A percentile compares a stretch with the other conserved stretches of the same genome.
phyloP scores from a whole-genome alignment of 495 filamentous ascomycete species.

The Chaetomium tenue region DNA sequence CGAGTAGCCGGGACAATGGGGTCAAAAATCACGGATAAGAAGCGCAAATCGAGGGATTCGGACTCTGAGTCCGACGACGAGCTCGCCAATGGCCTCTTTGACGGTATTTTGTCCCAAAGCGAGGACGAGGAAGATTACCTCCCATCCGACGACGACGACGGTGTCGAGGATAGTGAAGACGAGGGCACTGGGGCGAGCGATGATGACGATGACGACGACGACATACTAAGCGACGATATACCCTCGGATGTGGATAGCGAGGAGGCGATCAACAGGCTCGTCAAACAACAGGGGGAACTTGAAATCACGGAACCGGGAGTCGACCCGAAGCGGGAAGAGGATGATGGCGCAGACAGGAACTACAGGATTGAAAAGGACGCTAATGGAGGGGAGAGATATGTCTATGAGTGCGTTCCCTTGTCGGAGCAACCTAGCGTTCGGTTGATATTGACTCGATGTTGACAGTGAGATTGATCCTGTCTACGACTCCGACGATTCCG shows the following conservation, averaged over 20 bases:
- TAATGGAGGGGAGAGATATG: slow-evolving; percentile 53
- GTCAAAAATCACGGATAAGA: slow-evolving; percentile 39
- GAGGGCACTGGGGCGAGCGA: slow-evolving; percentile 23
- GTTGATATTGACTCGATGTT: slow-evolving; percentile 44
- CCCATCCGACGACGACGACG: slow-evolving; percentile 20
- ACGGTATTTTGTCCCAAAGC: slow-evolving; percentile 38
- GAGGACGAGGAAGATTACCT: slow-evolving; percentile 34
- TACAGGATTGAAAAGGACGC: slow-evolving; percentile 58
- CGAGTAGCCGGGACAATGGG: slow-evolving; percentile 37
- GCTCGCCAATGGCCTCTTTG: slow-evolving; percentile 33
- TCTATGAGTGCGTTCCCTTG: slow-evolving; percentile 50
- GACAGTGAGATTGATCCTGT: slow-evolving; percentile 83
- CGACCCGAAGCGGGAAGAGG: slow-evolving; percentile 33
- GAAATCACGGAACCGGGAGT: slow-evolving; percentile 38
- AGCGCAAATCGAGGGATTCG: slow-evolving; percentile 45
- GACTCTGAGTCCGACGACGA: slow-evolving; percentile 39
- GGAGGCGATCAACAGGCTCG: slow-evolving; percentile 37
- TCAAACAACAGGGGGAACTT: slow-evolving; percentile 26
- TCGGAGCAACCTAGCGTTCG: not conserved
- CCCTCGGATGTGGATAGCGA: slow-evolving; percentile 54
- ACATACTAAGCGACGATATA: slow-evolving; percentile 57
- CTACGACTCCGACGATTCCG: slow-evolving; percentile 93
- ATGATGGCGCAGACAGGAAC: slow-evolving; percentile 49
- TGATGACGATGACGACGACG: slow-evolving; percentile 46
- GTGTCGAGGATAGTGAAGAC: slow-evolving; percentile 28